phyloP scores from a whole-genome alignment of 164 flowering plant species.

The Platanus orientalis region DNA sequence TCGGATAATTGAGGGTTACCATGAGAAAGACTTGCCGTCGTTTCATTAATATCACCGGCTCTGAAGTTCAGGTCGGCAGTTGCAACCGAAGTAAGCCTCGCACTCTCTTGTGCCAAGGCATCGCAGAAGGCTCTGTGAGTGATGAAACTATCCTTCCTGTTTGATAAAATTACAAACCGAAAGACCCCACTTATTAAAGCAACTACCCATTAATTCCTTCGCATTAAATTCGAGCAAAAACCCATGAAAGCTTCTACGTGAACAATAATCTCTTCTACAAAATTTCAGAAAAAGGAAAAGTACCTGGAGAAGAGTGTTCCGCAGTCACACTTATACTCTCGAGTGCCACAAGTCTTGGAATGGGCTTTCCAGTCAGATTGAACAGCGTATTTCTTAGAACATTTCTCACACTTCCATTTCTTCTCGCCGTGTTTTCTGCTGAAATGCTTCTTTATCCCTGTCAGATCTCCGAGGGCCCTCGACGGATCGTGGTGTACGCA shows the following conservation, averaged over 20 bases:
- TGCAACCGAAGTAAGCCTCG: conserved; percentile 29
- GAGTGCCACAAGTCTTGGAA: conserved; percentile 63
- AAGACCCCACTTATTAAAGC: neutral
- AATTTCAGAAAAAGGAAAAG: neutral
- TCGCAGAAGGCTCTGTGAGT: conserved; percentile 79
- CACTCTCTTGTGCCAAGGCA: conserved; percentile 56
- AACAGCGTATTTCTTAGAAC: conserved; percentile 79
- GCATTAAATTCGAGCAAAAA: conserved; percentile 18
- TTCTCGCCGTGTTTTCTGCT: conserved; percentile 82
- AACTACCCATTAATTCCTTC: neutral
- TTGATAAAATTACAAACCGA: neutral
- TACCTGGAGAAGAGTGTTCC: conserved; percentile 81
- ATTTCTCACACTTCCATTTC: conserved; percentile 77
- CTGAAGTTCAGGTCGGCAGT: conserved; percentile 20
- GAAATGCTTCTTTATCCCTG: conserved; percentile 76
- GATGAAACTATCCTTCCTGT: conserved; percentile 81
- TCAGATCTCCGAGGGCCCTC: conserved; percentile 73
- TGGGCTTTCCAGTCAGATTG: conserved; percentile 91
- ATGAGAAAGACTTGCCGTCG: neutral
- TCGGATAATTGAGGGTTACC: conserved; percentile 15
- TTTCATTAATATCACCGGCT: conserved; percentile 1
- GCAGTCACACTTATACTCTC: conserved; percentile 77
- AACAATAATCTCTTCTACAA: conserved; percentile 21
- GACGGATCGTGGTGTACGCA: conserved; percentile 73
- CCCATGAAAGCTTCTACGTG: conserved; percentile 7